Evolutionary conservation across 2,329 filamentous ascomycete genomes (phyloP).

Genomic region (Exophiala viscosa): DNA sequence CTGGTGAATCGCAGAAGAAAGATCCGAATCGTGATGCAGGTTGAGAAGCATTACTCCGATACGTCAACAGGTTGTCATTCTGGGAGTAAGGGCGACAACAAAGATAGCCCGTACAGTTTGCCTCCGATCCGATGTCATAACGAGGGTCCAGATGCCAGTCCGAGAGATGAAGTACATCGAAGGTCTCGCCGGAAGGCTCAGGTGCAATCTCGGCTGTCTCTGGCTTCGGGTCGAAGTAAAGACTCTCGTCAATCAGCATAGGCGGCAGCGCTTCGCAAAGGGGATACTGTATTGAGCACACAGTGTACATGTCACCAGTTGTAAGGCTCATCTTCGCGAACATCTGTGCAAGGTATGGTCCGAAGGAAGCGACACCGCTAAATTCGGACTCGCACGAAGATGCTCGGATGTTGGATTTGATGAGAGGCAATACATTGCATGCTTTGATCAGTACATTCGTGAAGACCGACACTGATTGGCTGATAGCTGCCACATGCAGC

Average conservation of each 20-base stretch:
- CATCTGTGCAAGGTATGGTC: slow-evolving; percentile 27
- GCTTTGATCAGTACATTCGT: slow-evolving; percentile 24
- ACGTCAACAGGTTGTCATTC: slow-evolving; percentile 23
- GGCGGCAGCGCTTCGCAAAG: slow-evolving; percentile 21
- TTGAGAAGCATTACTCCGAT: slow-evolving; percentile 22
- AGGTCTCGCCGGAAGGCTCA: slow-evolving; percentile 24
- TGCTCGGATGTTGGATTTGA: slow-evolving; percentile 21
- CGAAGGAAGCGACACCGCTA: slow-evolving; percentile 20
- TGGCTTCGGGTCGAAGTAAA: slow-evolving; percentile 28
- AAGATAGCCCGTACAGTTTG: slow-evolving; percentile 30
- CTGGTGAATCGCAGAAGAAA: slow-evolving; percentile 29
- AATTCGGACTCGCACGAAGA: slow-evolving; percentile 25
- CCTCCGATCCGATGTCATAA: slow-evolving; percentile 32
- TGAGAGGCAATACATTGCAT: slow-evolving; percentile 20
- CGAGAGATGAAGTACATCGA: slow-evolving; percentile 32
- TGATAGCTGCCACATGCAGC: slow-evolving; percentile 27
- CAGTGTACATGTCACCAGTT: slow-evolving; percentile 26
- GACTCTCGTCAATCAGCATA: slow-evolving; percentile 26
- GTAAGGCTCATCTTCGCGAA: slow-evolving; percentile 28
- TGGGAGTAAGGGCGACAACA: slow-evolving; percentile 30
- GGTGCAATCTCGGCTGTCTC: slow-evolving; percentile 23
- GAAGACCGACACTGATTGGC: slow-evolving; percentile 22
- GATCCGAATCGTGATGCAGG: slow-evolving; percentile 30
- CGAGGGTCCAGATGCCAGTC: slow-evolving; percentile 33
- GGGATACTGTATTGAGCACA: slow-evolving; percentile 19